Percentiles rank a stretch among this genome's conserved stretches.
Conservation (phyloP, 805 yeast genomes). For the Lipomyces sp. region DNA sequence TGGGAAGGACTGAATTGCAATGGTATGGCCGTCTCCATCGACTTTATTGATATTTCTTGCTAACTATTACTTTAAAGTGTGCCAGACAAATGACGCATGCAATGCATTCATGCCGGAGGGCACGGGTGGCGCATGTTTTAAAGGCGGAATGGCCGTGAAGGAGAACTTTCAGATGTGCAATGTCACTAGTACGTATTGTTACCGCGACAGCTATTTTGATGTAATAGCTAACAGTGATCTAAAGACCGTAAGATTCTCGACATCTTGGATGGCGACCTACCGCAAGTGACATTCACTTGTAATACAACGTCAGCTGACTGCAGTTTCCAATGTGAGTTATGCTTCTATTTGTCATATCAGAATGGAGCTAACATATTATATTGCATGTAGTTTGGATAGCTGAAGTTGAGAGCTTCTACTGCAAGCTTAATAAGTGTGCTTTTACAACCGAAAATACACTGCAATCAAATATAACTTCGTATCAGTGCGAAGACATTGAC, state of each 20-base stretch:
- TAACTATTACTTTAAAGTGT: conserved; percentile 41
- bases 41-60: background rate
- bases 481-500: conserved; percentile 70
- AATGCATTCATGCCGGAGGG: conserved; percentile 85
- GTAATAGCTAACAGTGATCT: background rate
- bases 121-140: conserved; percentile 82
- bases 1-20: conserved; percentile 95
- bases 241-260: conserved; percentile 65
- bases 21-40: conserved; percentile 17
- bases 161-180: conserved; percentile 87
- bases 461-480: conserved; percentile 62
- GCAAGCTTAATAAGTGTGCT: conserved; percentile 73
- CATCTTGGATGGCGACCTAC: conserved; percentile 72
- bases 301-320: conserved; percentile 62
- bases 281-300: conserved; percentile 92
- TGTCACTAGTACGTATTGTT: conserved; percentile 63
- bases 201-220: conserved; percentile 32
- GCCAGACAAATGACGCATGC: conserved; percentile 70
- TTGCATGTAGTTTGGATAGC: conserved; percentile 70
- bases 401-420: conserved; percentile 81
- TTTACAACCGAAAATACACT: conserved; percentile 46
- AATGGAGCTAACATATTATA: background rate
- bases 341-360: background rate
- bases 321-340: conserved; percentile 64
- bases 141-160: conserved; percentile 77